Evolutionary conservation across 306 rosid species (phyloP).

Genomic region (Quercus engelmannii): DNA sequence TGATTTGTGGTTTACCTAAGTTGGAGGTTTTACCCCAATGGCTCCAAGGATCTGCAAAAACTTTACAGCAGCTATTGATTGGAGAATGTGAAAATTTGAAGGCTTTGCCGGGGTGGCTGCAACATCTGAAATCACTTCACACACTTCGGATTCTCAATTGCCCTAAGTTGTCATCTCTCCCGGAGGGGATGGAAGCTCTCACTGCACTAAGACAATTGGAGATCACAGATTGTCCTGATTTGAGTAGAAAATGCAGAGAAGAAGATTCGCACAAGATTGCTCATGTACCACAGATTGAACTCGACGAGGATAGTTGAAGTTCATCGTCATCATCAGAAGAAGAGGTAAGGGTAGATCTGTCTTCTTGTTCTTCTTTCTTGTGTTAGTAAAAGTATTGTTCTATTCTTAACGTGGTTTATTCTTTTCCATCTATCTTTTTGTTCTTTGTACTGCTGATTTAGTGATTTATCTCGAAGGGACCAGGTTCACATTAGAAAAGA

Average conservation of each 20-base stretch:
- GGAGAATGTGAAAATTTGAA: not conserved
- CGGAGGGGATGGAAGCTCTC: not conserved
- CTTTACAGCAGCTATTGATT: not conserved
- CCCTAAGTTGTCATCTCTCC: constrained; percentile 18
- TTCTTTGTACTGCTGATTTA: too few species aligned
- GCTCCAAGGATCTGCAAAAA: constrained; percentile 21
- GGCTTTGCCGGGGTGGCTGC: constrained; percentile 28
- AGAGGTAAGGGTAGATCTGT: too few species aligned
- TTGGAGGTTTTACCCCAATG: not conserved
- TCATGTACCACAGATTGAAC: not conserved
- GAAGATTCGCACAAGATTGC: not conserved
- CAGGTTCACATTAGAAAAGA: too few species aligned
- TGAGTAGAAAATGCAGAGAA: not conserved
- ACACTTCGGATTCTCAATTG: not conserved
- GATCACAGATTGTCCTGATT: not conserved
- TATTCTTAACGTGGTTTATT: too few species aligned
- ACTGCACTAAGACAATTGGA: not conserved
- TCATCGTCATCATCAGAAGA: too few species aligned
- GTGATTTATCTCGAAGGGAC: too few species aligned
- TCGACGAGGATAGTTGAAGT: too few species aligned
- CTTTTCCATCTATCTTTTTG: too few species aligned
- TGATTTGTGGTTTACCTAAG: fast-evolving
- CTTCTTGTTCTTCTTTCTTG: too few species aligned
- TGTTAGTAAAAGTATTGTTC: too few species aligned
- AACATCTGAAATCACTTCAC: not conserved